These are phyloP conservation scores for Medicago lupulina DNA, from an alignment of 306 rosid genomes.

Conservation along the genomic window DNA sequence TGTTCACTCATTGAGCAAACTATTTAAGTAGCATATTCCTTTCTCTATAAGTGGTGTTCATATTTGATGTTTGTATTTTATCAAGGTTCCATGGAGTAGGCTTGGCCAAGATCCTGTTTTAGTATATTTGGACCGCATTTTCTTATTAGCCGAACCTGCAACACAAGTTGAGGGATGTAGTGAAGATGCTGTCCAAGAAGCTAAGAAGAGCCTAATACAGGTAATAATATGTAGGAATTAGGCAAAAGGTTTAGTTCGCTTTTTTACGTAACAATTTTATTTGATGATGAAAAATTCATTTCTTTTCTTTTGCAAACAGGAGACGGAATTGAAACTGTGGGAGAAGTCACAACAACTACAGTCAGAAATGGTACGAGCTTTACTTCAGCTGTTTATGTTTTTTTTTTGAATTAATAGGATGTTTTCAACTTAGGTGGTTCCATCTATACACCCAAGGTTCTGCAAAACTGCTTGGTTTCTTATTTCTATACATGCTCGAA, in stretches of 20 bases:
- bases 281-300: slow-evolving; percentile 31
- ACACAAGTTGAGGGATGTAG: slow-evolving; percentile 82
- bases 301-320: slow-evolving; percentile 64
- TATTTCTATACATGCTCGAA: slow-evolving; percentile 23
- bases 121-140: slow-evolving; percentile 89
- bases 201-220: slow-evolving; percentile 81
- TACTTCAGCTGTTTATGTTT: neutral
- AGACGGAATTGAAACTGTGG: slow-evolving; percentile 85
- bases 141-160: slow-evolving; percentile 95
- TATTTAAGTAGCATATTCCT: slow-evolving; percentile 31
- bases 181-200: slow-evolving; percentile 92
- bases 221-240: slow-evolving; percentile 61
- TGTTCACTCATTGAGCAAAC: neutral
- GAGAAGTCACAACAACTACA: slow-evolving; percentile 74
- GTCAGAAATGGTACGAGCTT: slow-evolving; percentile 78
- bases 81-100: slow-evolving; percentile 98
- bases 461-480: slow-evolving; percentile 12
- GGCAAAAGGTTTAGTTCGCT: slow-evolving; percentile 10
- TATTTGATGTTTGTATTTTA: slow-evolving; percentile 39
- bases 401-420: slow-evolving; percentile 32
- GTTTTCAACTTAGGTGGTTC: slow-evolving; percentile 31
- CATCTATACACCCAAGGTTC: slow-evolving; percentile 25
- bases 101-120: slow-evolving; percentile 99
- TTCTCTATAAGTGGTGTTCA: slow-evolving; percentile 27
- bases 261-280: slow-evolving; percentile 34